Evolutionary conservation across 768 basidiomycete genomes (phyloP), one percentile per base, ranked within the genome.

Genomic region (Steccherinum ochraceum): DNA sequence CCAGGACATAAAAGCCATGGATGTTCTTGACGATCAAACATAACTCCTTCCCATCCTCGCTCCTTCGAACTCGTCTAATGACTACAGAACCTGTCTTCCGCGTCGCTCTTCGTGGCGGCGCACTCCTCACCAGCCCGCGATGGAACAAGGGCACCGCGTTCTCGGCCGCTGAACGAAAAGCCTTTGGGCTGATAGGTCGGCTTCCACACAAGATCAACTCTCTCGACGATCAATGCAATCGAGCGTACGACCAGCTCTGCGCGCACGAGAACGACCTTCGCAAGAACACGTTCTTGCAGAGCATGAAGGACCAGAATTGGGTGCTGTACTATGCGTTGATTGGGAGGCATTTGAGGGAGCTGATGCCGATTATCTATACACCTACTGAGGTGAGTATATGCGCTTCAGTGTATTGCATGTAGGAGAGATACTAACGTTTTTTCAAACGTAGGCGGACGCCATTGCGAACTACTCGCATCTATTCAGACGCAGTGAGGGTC

Each of bases 131-230:
- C 18, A 78, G 72, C 42, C 83, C 89, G 0, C 74, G 80, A 12
- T 84, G 79, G 66, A 87, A 87, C 73, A 89, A 89, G 67, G 92
- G 92, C 13, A 89, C 84, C 5, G 88, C 78, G 1, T 93, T 93
- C 67, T 79, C 83, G 0, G 45, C 60, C 5, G 62, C 73, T 10
- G 92, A 95, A 66, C 76, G 92, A 39, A 74, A 78, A 45, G 74
- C 72, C 0, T 87, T 95, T 50, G 85, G 84, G 18, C 69, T 86
- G n/a, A 54, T 56, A 5, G 69, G 68, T 1, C 65, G 62, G 16
- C 61, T 70, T 2, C 68, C 69, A 4, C 55, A 48, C 49, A 67
- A 68, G 23, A 64, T 75, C 43, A 73, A 76, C 55, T 70, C 72
- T 0, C 76, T 93, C 5, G 84, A 90, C 5, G 77, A 89, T 54